phyloP scores from a whole-genome alignment of 345 rosid species.

The Diplotaxis tenuifolia region DNA sequence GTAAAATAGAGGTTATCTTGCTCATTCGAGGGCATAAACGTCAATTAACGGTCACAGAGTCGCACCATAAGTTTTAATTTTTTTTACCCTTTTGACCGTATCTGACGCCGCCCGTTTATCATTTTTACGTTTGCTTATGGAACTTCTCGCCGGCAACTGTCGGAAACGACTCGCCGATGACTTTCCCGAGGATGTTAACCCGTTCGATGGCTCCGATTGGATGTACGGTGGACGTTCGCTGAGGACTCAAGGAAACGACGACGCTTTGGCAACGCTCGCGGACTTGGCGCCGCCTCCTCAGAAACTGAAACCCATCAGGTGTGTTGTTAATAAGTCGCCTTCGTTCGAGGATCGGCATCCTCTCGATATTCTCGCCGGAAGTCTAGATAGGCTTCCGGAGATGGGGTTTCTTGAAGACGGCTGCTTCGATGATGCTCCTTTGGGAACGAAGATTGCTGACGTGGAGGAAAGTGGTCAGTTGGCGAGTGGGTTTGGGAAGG shows the following conservation, averaged over 20 bases:
- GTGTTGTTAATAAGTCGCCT: conserved; percentile 32
- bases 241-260: conserved; percentile 19
- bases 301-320: conserved; percentile 67
- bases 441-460: conserved; percentile 31
- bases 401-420: conserved; percentile 36
- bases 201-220: conserved; percentile 39
- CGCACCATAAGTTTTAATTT: neutral
- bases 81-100: conserved; percentile 28
- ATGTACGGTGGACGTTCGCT: conserved; percentile 33
- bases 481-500: conserved; percentile 9
- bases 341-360: conserved; percentile 33
- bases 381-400: conserved; percentile 37
- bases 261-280: conserved; percentile 34
- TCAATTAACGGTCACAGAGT: conserved; percentile 13
- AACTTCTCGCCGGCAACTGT: conserved; percentile 55
- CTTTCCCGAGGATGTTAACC: conserved; percentile 43
- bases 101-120: conserved; percentile 23
- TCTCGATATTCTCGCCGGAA: conserved; percentile 35
- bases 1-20: conserved; percentile 16
- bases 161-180: conserved; percentile 27
- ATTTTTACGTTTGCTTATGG: conserved; percentile 41
- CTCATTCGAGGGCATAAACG: conserved; percentile 6
- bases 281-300: conserved; percentile 48
- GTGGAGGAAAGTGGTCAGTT: conserved; percentile 19
- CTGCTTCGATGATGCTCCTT: conserved; percentile 35